Conservation (phyloP, 2,329 filamentous ascomycete genomes). For the Sarocladiaceae sp. region DNA sequence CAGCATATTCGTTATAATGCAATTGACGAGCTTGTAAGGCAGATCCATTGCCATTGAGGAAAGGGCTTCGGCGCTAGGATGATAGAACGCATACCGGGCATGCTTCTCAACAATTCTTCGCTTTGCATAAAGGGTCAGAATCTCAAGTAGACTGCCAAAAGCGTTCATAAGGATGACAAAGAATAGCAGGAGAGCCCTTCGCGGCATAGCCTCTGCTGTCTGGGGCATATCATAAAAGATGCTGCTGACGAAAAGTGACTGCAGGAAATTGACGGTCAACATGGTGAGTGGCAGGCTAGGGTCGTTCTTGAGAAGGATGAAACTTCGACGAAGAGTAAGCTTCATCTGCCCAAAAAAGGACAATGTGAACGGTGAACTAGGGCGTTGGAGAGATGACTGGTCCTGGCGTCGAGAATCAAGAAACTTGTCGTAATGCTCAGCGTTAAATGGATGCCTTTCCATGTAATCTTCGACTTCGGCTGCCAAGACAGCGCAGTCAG, state of each 20-base stretch:
- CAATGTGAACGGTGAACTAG: constrained; percentile 41
- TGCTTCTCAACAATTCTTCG: constrained; percentile 24
- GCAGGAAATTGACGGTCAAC: constrained; percentile 31
- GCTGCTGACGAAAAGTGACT: constrained; percentile 56
- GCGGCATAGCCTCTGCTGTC: constrained; percentile 54
- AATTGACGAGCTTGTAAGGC: constrained; percentile 53
- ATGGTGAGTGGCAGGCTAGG: constrained; percentile 26
- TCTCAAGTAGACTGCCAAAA: constrained; percentile 22
- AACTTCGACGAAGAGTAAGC: constrained; percentile 30
- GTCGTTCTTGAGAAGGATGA: constrained; percentile 10
- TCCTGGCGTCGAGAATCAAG: constrained; percentile 9
- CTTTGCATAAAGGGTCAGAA: constrained; percentile 18
- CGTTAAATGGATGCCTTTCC: constrained; percentile 18
- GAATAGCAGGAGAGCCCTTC: constrained; percentile 21
- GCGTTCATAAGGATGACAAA: constrained; percentile 28
- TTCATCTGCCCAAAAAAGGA: constrained; percentile 37
- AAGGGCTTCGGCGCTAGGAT: constrained; percentile 22
- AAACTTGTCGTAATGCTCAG: constrained; percentile 17
- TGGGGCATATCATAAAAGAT: constrained; percentile 59
- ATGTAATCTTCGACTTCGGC: constrained; percentile 25
- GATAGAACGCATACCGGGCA: constrained; percentile 25
- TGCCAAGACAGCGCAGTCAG: constrained; percentile 18
- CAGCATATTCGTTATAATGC: constrained; percentile 71
- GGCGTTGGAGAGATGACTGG: constrained; percentile 27
- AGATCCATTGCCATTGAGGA: constrained; percentile 26